phyloP scores from a whole-genome alignment of 1,139 yeast genomes.

The Suhomyces taliae region DNA sequence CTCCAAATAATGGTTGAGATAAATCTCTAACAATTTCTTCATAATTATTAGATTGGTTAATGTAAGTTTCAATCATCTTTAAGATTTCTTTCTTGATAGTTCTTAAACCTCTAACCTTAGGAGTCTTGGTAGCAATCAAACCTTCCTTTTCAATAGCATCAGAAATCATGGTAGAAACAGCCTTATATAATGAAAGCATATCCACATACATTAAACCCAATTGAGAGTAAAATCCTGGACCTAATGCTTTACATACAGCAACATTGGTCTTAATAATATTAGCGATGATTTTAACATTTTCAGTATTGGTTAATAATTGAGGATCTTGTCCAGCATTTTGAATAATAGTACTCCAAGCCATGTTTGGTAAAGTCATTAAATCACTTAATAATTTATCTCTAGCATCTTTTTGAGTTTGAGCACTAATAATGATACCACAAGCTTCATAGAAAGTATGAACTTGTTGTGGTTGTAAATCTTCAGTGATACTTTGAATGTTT shows the following conservation, averaged over 20 bases:
- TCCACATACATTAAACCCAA: conserved; percentile 83
- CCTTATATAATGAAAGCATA: conserved; percentile 85
- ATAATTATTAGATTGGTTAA: conserved; percentile 81
- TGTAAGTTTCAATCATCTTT: conserved; percentile 84
- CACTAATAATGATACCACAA: conserved; percentile 90
- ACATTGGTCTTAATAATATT: conserved; percentile 94
- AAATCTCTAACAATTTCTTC: conserved; percentile 84
- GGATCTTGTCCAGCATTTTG: conserved; percentile 89
- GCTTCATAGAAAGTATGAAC: conserved; percentile 98
- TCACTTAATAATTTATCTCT: conserved; percentile 75
- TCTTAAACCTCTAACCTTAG: conserved; percentile 91
- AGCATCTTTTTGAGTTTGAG: conserved; percentile 62
- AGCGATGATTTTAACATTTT: conserved; percentile 88
- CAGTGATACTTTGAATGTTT: conserved; percentile 80
- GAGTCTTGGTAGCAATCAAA: conserved; percentile 88
- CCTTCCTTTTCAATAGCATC: conserved; percentile 79
- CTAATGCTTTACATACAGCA: conserved; percentile 88
- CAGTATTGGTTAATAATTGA: conserved; percentile 76
- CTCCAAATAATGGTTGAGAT: conserved; percentile 78
- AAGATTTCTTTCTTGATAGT: conserved; percentile 94
- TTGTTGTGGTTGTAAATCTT: conserved; percentile 94
- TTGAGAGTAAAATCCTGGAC: conserved; percentile 89
- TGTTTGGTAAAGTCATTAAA: conserved; percentile 86
- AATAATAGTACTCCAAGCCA: conserved; percentile 91
- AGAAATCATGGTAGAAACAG: conserved; percentile 88